Percentiles rank a stretch among this genome's conserved stretches.
phyloP scores from a whole-genome alignment of 2,329 filamentous ascomycete genomes.

The Mycosphaerella sp. region DNA sequence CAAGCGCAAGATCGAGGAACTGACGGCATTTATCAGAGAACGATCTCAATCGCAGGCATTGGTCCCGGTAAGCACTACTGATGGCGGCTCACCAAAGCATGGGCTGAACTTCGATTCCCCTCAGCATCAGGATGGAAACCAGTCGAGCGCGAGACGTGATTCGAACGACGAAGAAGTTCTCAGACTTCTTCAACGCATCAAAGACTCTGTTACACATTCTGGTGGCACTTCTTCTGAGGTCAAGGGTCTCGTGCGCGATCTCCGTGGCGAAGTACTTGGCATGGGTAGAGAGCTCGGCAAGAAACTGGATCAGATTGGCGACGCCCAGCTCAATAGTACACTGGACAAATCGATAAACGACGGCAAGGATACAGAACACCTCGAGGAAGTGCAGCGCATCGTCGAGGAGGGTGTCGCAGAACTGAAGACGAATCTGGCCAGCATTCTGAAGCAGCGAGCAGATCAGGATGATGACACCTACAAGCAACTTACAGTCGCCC shows the following conservation, averaged over 20 bases:
- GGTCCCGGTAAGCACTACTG: slow-evolving; percentile 39
- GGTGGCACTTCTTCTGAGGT: slow-evolving; percentile 88
- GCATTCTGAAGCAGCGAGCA: slow-evolving; percentile 69
- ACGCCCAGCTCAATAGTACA: slow-evolving; percentile 27
- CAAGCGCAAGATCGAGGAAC: slow-evolving; percentile 60
- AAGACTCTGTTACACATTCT: slow-evolving; percentile 81
- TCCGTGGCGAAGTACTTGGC: slow-evolving; percentile 84
- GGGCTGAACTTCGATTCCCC: slow-evolving; percentile 33
- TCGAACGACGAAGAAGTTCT: slow-evolving; percentile 65
- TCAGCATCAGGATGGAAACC: slow-evolving; percentile 16
- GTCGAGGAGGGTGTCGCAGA: slow-evolving; percentile 74
- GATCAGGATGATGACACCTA: slow-evolving; percentile 37
- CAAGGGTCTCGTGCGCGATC: slow-evolving; percentile 80
- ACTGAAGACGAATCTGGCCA: slow-evolving; percentile 76
- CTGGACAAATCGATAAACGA: slow-evolving; percentile 40
- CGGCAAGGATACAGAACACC: slow-evolving; percentile 39
- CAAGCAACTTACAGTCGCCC: slow-evolving; percentile 39
- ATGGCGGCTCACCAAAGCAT: slow-evolving; percentile 33
- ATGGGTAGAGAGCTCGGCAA: slow-evolving; percentile 90
- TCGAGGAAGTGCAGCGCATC: slow-evolving; percentile 67
- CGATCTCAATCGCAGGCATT: slow-evolving; percentile 50
- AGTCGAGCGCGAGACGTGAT: slow-evolving; percentile 31
- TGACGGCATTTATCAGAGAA: slow-evolving; percentile 47
- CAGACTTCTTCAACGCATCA: slow-evolving; percentile 76
- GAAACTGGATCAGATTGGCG: slow-evolving; percentile 65